Base-by-base conservation (phyloP, 805 yeast species). In the Sugiyamaella americana region DNA sequence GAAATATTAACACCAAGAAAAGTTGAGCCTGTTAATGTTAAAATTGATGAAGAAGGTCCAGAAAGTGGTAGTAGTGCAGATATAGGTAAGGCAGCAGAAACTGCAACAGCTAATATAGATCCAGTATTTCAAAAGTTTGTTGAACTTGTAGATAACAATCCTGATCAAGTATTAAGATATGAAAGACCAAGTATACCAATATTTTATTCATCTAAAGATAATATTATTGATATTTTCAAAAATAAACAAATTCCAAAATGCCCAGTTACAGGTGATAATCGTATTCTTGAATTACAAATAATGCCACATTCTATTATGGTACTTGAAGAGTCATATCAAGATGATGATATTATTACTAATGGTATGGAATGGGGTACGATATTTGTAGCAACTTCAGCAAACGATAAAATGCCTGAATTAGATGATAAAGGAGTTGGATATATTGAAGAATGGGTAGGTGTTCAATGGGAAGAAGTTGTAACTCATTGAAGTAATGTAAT, bases 361-460 rank as follows among this genome's bases (percentile, higher is more conserved):
- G 97, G 98, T 10, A 91, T 91, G 95, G 94, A 91, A 52, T 93
- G 98, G 98, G 98, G 97, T 1, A 85, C 98, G 0, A 84, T 93
- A 24, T 68, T 87, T 21, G 84, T 91, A 1, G 86, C 96, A 0
- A 88, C 86, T 55, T 64, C 66, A 5, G 81, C 78, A 53, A 94
- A 86, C 59, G 78, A 69, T 51, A 65, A 71, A 13, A 82, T 87
- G 4, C 62, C 66, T 2, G 51, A 62, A 21, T 64, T 79, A 39
- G 88, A 84, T 51, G 74, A 67, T 5, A 70, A 78, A 47, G 76
- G 78, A 37, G 88, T 86, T n/a, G 95, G 87, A 0, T 87, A 86
- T 57, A 76, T 79, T 1, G 84, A 82, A 58, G 95, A 87, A 64
- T 81, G 78, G 76, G 80, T 79, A 41, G 91, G 85, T 29, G 91